A percentile compares a stretch with the other conserved stretches of the same genome.
Evolutionary conservation across 441 rosid genomes (phyloP).

Genomic region (Aleurites moluccanus): DNA sequence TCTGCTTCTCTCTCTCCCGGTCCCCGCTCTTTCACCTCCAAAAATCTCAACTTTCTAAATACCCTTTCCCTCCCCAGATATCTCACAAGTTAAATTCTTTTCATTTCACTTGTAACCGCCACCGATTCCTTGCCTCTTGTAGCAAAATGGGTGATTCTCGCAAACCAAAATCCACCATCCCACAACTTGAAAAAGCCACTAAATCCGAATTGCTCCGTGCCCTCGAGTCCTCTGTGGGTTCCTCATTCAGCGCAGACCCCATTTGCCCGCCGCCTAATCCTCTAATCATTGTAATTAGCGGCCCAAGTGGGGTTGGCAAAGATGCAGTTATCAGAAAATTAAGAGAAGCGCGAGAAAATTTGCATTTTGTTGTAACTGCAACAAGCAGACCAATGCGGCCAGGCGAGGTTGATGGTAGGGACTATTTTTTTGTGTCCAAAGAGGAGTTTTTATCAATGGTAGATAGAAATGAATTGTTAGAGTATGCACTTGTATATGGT

Average conservation of each 20-base stretch:
- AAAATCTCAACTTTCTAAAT: not conserved
- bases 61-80: not conserved
- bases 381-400: constrained; percentile 71
- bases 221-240: constrained; percentile 64
- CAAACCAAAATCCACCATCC: constrained; percentile 33
- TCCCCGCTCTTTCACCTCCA: constrained; percentile 22
- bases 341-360: constrained; percentile 48
- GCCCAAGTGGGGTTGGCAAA: constrained; percentile 94
- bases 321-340: constrained; percentile 78
- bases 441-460: constrained; percentile 72
- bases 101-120: constrained; percentile 21
- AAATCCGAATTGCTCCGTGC: constrained; percentile 63
- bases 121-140: constrained; percentile 32
- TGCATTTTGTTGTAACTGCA: constrained; percentile 92
- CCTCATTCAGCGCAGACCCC: constrained; percentile 45
- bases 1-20: constrained; percentile 47
- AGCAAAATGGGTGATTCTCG: constrained; percentile 55
- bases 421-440: constrained; percentile 68
- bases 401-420: constrained; percentile 78
- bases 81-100: constrained; percentile 12
- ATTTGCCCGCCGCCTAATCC: constrained; percentile 56
- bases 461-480: constrained; percentile 67
- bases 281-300: constrained; percentile 70
- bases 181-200: constrained; percentile 48
- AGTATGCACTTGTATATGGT: constrained; percentile 85